Evolutionary conservation across 2,329 filamentous ascomycete genomes (phyloP).

Genomic region (Pseudocercospora vitis): DNA sequence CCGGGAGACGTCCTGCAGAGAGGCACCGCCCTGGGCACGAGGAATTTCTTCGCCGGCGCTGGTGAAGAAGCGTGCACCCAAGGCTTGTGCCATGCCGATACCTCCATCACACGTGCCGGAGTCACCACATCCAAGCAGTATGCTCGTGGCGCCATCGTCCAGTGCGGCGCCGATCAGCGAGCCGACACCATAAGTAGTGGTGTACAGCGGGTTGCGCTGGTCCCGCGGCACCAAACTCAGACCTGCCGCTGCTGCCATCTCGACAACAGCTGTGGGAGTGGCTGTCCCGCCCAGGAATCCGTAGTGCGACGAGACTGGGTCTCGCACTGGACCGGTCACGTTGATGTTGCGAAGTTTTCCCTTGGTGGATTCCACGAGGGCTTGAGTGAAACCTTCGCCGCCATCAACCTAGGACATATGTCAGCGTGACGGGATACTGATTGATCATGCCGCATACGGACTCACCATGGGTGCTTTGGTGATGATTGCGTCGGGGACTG

Average conservation of each 20-base stretch:
- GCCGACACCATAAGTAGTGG: slow-evolving; percentile 55
- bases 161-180: slow-evolving; percentile 51
- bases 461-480: slow-evolving; percentile 50
- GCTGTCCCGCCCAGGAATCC: slow-evolving; percentile 44
- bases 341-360: slow-evolving; percentile 42
- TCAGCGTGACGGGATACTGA: no score
- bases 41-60: slow-evolving; percentile 41
- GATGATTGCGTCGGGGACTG: slow-evolving; percentile 45
- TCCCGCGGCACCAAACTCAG: slow-evolving; percentile 51
- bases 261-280: slow-evolving; percentile 49
- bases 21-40: slow-evolving; percentile 44
- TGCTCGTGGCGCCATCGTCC: slow-evolving; percentile 47
- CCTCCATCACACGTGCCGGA: slow-evolving; percentile 57
- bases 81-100: slow-evolving; percentile 56
- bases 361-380: slow-evolving; percentile 47
- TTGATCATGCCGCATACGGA: no score
- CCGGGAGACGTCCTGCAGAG: slow-evolving; percentile 40
- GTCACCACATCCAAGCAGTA: slow-evolving; percentile 56
- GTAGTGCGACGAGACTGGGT: slow-evolving; percentile 47
- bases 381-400: slow-evolving; percentile 54
- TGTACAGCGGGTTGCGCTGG: slow-evolving; percentile 49
- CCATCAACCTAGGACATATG: slow-evolving; percentile 49
- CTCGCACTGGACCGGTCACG: slow-evolving; percentile 49
- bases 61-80: slow-evolving; percentile 50
- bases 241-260: slow-evolving; percentile 57